These are phyloP conservation scores for Pelargonium myrrhifolium DNA, from an alignment of 441 rosid genomes.

Conservation along the genomic window DNA sequence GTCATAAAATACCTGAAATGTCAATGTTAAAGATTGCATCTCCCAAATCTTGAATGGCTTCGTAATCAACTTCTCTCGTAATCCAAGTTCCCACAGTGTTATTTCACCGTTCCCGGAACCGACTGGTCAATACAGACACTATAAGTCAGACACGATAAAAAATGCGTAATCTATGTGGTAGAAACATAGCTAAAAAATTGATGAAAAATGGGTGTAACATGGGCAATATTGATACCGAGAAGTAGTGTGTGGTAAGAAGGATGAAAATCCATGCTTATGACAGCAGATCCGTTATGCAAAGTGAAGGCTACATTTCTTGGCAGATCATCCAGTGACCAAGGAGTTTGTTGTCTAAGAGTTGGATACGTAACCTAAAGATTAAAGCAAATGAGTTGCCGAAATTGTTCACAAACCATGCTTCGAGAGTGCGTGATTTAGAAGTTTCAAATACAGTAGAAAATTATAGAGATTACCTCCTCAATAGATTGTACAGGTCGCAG, in stretches of 20 bases:
- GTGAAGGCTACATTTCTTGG: slow-evolving; percentile 52
- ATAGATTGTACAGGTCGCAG: slow-evolving; percentile 55
- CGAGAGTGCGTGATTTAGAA: slow-evolving; percentile 5
- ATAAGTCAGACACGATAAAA: slow-evolving; percentile 20
- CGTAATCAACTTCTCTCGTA: slow-evolving; percentile 55
- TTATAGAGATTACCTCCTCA: slow-evolving; percentile 33
- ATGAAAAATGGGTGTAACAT: neutral
- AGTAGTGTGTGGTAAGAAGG: slow-evolving; percentile 61
- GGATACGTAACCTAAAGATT: slow-evolving; percentile 47
- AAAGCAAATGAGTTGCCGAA: slow-evolving; percentile 28
- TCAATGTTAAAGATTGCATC: slow-evolving; percentile 34
- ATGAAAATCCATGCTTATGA: slow-evolving; percentile 84
- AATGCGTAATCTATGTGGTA: neutral
- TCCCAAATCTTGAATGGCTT: slow-evolving; percentile 78
- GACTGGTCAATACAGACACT: slow-evolving; percentile 44
- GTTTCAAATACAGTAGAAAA: slow-evolving; percentile 1
- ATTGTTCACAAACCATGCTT: neutral
- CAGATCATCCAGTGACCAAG: slow-evolving; percentile 62
- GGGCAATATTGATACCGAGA: slow-evolving; percentile 37
- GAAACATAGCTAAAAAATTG: slow-evolving; percentile 11
- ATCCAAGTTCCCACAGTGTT: slow-evolving; percentile 70
- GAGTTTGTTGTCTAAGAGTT: slow-evolving; percentile 59
- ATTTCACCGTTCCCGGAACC: slow-evolving; percentile 76
- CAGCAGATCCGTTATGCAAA: slow-evolving; percentile 54
- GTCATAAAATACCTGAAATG: slow-evolving; percentile 51